Base-by-base conservation (phyloP, 768 basidiomycete genomes). In the Infundibulicybe gibba region DNA sequence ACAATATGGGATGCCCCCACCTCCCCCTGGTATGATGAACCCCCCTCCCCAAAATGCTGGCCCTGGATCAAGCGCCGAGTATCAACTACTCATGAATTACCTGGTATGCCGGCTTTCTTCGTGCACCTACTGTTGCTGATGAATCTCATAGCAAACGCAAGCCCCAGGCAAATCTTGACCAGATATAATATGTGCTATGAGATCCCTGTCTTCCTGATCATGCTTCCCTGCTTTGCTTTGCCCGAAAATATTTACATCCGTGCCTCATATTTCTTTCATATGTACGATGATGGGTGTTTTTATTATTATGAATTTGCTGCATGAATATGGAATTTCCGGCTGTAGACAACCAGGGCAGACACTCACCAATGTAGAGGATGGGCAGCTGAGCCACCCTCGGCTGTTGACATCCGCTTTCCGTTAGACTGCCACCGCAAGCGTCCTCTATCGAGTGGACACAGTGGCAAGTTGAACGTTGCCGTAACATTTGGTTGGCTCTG, bases 51-150 rank as follows among this genome's bases (percentile, higher is more conserved):
- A 66, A 16, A 54, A 67, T 42, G 64, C 70, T 32, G 68, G 72
- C 11, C 65, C 74, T 35, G 66, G 62, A 21, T 62, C 68, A 10
- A 71, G 74, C 46, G 64, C 70, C 1, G 74, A 74, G 54, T 85
- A 82, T 53, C 81, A 83, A 54, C 81, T 85, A 54, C 62, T 87
- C 38, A 84, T 88, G 81, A 76, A 79, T 14, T 87, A 80, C 57
- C 67, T 85, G 52, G 85, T 87, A 15, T 3, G 12, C 32, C 15
- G 32, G 16, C 16, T 11, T 15, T 6, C 39, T 46, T 21, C 17
- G 17, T 33, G 15, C 19, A n/a, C 30, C 42, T 33, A 32, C 6
- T 31, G 25, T 42, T 20, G 15, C 4, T 47, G 32, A 44, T 15
- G 31, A 32, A 33, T 56, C 17, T 52, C 42, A 19, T 38, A 70